Evolutionary conservation across 75 land plant genomes (phyloP).

Genomic region (Sequoiadendron giganteum): DNA sequence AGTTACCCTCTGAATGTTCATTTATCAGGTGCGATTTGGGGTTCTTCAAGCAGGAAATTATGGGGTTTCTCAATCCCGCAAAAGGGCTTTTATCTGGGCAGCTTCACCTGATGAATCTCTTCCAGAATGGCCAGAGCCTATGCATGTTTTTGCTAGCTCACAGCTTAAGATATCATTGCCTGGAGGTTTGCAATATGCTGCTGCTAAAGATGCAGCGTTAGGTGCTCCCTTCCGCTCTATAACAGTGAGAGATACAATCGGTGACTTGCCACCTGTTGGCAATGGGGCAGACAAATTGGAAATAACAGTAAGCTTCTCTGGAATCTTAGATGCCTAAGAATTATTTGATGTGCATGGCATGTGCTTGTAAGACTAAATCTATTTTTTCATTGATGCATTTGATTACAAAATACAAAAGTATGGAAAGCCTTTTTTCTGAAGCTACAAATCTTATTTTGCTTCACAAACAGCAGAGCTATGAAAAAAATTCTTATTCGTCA

Average conservation of each 20-base stretch:
- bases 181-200: constrained; percentile 62
- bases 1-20: not conserved
- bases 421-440: not conserved
- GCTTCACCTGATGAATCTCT: constrained; percentile 80
- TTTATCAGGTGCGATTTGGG: constrained; percentile 88
- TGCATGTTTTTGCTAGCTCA: constrained; percentile 88
- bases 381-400: not conserved
- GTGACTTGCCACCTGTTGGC: constrained; percentile 83
- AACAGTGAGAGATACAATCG: constrained; percentile 96
- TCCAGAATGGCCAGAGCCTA: constrained; percentile 99
- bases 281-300: constrained; percentile 75
- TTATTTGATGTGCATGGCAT: constrained; percentile 3
- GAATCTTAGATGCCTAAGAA: not conserved
- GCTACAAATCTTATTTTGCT: not conserved
- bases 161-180: constrained; percentile 73
- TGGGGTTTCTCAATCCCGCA: constrained; percentile 95
- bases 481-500: not conserved
- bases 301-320: constrained; percentile 37
- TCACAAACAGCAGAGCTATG: not conserved
- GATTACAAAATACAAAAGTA: not conserved
- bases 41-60: constrained; percentile 95
- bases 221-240: constrained; percentile 94
- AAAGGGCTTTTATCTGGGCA: constrained; percentile 98
- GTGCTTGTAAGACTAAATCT: not conserved
- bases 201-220: constrained; percentile 65